A percentile compares a stretch with the other conserved stretches of the same genome.
phyloP scores from a whole-genome alignment of 2,329 filamentous ascomycete genomes.

The Penicillium decumbens region DNA sequence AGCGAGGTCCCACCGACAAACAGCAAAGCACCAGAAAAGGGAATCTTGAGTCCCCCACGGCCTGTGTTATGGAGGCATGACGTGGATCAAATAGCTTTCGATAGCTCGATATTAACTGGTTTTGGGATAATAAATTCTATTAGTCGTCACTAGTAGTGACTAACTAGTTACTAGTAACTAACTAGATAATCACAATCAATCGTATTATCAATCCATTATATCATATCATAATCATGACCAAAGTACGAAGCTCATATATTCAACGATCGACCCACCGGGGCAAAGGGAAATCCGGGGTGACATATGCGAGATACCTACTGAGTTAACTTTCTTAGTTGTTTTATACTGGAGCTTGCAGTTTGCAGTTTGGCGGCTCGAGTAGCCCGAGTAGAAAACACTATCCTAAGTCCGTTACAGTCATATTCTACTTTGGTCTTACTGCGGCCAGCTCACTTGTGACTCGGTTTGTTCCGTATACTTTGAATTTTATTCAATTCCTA shows the following conservation, averaged over 20 bases:
- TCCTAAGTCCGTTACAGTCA: too few relatives aligned
- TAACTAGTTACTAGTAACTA: too few relatives aligned
- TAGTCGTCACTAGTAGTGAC: too few relatives aligned
- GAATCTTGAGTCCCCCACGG: slow-evolving; percentile 12
- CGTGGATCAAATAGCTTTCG: neutral
- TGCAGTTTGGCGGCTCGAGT: too few relatives aligned
- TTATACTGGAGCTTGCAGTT: too few relatives aligned
- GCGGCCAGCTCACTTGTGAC: too few relatives aligned
- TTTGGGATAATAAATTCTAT: too few relatives aligned
- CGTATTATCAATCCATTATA: neutral
- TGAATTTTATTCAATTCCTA: neutral
- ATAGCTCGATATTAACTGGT: neutral
- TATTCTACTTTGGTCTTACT: too few relatives aligned
- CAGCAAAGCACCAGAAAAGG: slow-evolving; percentile 10
- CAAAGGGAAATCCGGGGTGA: slow-evolving; percentile 27
- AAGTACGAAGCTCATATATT: slow-evolving; percentile 10
- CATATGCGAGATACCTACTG: neutral
- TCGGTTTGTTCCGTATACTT: too few relatives aligned
- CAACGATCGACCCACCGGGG: slow-evolving; percentile 17
- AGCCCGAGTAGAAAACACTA: too few relatives aligned
- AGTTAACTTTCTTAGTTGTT: neutral
- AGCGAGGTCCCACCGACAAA: slow-evolving; percentile 9
- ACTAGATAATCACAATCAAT: too few relatives aligned
- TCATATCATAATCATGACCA: slow-evolving; percentile 6
- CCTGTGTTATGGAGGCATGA: neutral